phyloP scores from a whole-genome alignment of 192 early-diverging fungal species.

The Glomus cerebriforme region DNA sequence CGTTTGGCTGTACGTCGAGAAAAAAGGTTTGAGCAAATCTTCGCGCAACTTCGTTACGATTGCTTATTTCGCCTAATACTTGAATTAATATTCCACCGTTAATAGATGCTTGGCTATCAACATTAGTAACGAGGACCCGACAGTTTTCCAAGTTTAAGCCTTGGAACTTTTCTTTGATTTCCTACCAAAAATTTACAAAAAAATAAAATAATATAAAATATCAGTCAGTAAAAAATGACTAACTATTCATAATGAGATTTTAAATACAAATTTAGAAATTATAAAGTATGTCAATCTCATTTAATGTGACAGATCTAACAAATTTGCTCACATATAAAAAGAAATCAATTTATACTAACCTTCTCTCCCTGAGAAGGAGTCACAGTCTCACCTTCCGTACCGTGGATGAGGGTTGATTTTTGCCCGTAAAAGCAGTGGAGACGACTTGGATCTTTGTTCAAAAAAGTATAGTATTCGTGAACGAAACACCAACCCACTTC shows the following conservation, averaged over 20 bases:
- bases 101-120: slow-evolving; percentile 77
- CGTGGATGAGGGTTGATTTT: slow-evolving; percentile 81
- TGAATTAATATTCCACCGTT: slow-evolving; percentile 84
- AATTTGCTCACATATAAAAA: background rate
- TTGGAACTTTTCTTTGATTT: slow-evolving; percentile 74
- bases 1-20: slow-evolving; percentile 77
- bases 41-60: slow-evolving; percentile 71
- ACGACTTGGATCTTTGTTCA: slow-evolving; percentile 79
- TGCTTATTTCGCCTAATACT: slow-evolving; percentile 91
- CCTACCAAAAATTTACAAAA: slow-evolving; percentile 50
- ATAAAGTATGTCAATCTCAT: too few relatives aligned
- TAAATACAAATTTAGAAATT: too few relatives aligned
- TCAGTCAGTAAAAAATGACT: too few relatives aligned
- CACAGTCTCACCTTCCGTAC: slow-evolving; percentile 76
- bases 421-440: slow-evolving; percentile 90
- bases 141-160: slow-evolving; percentile 81
- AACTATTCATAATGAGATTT: too few relatives aligned
- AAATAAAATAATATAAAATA: background rate
- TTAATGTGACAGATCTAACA: background rate
- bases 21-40: slow-evolving; percentile 94
- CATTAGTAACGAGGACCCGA: slow-evolving; percentile 85
- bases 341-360: slow-evolving; percentile 45
- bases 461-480: slow-evolving; percentile 90
- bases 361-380: slow-evolving; percentile 70
- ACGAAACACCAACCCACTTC: slow-evolving; percentile 95